Conservation (phyloP, 805 yeast species). For the Ogataea populi-albae region DNA sequence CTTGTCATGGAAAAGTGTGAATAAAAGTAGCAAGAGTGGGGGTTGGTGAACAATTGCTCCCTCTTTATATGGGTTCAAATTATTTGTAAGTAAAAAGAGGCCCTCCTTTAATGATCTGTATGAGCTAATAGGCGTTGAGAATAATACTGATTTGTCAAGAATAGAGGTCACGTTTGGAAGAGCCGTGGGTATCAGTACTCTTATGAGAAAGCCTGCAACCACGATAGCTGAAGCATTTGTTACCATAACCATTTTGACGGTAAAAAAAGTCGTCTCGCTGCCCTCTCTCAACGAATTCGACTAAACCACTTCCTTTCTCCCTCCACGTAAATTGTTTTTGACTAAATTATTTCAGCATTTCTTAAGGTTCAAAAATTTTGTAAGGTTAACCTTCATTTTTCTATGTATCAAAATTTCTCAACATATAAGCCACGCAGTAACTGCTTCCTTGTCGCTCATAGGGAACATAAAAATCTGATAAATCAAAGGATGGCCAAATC, state of each 20-base stretch:
- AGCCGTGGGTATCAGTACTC: conserved; percentile 26
- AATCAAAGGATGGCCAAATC: conserved; percentile 7
- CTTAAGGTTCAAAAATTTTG: too few relatives aligned
- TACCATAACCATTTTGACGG: not conserved
- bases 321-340: too few relatives aligned
- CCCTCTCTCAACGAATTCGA: too few relatives aligned
- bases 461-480: too few relatives aligned
- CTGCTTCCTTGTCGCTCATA: too few relatives aligned
- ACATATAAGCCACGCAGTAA: too few relatives aligned
- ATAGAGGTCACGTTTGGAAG: conserved; percentile 31
- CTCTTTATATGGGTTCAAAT: conserved; percentile 59
- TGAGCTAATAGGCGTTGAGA: conserved; percentile 74
- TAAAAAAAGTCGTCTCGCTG: too few relatives aligned
- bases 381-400: too few relatives aligned
- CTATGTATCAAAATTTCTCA: too few relatives aligned
- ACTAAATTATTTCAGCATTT: too few relatives aligned
- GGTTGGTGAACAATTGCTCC: conserved; percentile 90
- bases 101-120: conserved; percentile 66
- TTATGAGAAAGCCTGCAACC: conserved; percentile 23
- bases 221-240: conserved; percentile 11
- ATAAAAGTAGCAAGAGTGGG: conserved; percentile 60
- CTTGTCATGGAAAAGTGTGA: conserved; percentile 37
- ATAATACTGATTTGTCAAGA: conserved; percentile 53
- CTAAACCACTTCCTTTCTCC: too few relatives aligned
- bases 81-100: conserved; percentile 53